Base-by-base conservation (phyloP, 2,329 filamentous ascomycete species). In the Penicillium concentricum region DNA sequence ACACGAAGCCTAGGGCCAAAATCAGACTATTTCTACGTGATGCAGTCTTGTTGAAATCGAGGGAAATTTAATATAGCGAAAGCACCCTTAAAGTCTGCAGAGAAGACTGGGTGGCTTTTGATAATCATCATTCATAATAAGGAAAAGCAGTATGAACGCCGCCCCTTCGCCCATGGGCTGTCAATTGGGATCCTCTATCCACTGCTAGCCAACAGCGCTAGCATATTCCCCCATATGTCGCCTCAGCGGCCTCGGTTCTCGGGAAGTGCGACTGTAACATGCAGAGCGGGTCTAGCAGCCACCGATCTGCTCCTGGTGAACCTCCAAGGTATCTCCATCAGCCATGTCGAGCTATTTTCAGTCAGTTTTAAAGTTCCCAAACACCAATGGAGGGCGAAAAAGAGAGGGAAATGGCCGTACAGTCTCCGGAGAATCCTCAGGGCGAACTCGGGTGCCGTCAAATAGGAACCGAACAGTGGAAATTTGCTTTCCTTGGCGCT, bases 291-390 rank as follows among this genome's bases (percentile, higher is more conserved):
- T 35, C 50, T 48, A 61, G 50, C 66, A 74, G 18, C 92, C 93
- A 59, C 94, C 94, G 60, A 97, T 94, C 79, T 99, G 94, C 76
- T 99, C 94, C 75, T 97, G 94, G 74, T 97, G 93, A 26, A 99
- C 94, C 72, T 99, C 94, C 26, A 99, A 87, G 1, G 91, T 95
- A 71, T 99, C 94, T 35, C 94, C 93, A 67, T 99, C 94, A 64
- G 87, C 81, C 94, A 99, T 99, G 61, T 97, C 94, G 54, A 97
- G 88, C 94, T 97, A 68, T 51, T 58, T 30, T 28, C 51, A 56
- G 49, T 60, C 42, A 58, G 44, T 45, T 54, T 56, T 67, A 43
- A 37, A 50, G 8, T 9, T 34, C 22, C 60, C 64, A 68, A 61
- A 57, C 2, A 26, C 0, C 12, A 26, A 37, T 22, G 37, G 10